Base-by-base conservation (phyloP, 108 stramenopile genomes). In the Cyclotella cryptica region DNA sequence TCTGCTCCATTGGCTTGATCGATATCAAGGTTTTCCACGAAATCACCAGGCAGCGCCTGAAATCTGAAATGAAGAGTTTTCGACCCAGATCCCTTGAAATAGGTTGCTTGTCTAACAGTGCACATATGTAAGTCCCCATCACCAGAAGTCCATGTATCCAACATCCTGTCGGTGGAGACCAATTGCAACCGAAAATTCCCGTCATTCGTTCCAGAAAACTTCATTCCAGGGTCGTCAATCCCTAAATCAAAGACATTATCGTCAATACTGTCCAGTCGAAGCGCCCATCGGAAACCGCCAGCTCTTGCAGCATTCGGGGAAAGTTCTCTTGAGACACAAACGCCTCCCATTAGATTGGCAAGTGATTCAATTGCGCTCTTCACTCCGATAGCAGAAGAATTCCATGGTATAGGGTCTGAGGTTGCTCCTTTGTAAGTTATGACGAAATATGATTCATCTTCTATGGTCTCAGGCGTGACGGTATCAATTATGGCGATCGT, bases 11-110 rank as follows among this genome's bases (percentile, higher is more conserved):
- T 71, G 40, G 39, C 22, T 28, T 51, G 18, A 0, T 46, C 35
- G 14, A 81, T 35, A 52, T 73, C 76, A 40, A 87, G 54, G 10
- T 58, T 51, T 26, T 75, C 55, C 9, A 51, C 29, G 27, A 44
- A 21, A 45, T 88, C 84, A 10, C 85, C 87, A 49, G 58, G 71
- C 19, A 84, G 54, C 18, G 85, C 69, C 15, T 57, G 52, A 45
- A 79, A 88, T 13, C 47, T 35, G 45, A 88, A 88, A 39, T n/a
- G 43, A 51, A 88, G 54, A 14, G 60, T 70, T 19, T 71, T 64
- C 10, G 83, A 80, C 6, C 76, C 83, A 4, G 83, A 76, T 18
- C 83, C 83, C 39, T 61, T 44, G 15, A 55, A 49, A 57, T 80
- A 86, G n/a, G 27, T 75, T 13, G 80, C 85, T 28, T 72, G 35